Base-by-base conservation (phyloP, 371 early-diverging fungal species). In the Circinella umbellata region DNA sequence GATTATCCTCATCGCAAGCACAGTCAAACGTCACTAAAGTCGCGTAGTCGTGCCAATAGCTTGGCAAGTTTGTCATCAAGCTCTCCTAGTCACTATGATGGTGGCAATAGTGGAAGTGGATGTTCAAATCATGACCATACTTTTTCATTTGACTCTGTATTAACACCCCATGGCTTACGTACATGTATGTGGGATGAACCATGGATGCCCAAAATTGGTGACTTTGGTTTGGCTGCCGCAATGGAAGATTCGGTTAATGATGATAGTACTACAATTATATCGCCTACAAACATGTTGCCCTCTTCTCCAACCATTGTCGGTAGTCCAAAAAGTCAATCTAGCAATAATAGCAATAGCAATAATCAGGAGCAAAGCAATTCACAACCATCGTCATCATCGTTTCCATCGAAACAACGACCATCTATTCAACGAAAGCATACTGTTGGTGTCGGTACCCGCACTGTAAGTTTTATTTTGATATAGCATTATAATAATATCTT, bases 171-270 rank as follows among this genome's bases (percentile, higher is more conserved):
- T 20, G 80, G 74, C 7, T 64, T 83, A 7, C 75, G 80, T 37
- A 71, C 79, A 69, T 76, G 82, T 65, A 72, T 77, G 67, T 76
- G 76, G 71, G 82, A 87, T 34, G 87, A 85, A 37, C 57, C 57
- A 15, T 79, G 87, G 75, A 74, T 87, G 1, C 89, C 90, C 1
- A 96, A 92, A 67, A 91, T 96, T 69, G 95, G 96, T 3, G 96
- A 96, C 75, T 96, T 96, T 82, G 96, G 96, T 6, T 79, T 96
- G 61, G 95, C 92, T 11, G 88, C 90, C 2, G 81, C 88, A 1
- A 64, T 73, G 34, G 69, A 63, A 42, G 42, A 42, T 42, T 1
- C 42, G 6, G 42, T 42, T 4, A 71, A 64, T 9, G 63, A 69
- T 4, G 61, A 46, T 14, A 62, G 27, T 46, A 38, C 42, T 9